These are phyloP conservation scores for Cladophialophora chaetospira DNA, from an alignment of 2,329 filamentous ascomycete genomes.

Conservation along the genomic window DNA sequence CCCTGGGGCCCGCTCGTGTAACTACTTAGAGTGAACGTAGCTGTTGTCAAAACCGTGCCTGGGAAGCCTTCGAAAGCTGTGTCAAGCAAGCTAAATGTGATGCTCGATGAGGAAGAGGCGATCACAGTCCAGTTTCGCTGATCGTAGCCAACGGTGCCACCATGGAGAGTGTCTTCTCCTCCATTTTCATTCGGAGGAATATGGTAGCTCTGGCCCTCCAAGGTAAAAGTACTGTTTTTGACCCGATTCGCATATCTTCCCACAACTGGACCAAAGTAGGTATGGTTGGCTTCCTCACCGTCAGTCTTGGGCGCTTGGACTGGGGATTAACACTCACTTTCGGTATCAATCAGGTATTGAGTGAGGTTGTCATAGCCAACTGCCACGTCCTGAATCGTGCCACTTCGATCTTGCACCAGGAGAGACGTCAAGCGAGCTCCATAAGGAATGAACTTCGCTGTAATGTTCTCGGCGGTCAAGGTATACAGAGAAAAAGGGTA, in stretches of 20 bases:
- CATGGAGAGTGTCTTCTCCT: conserved; percentile 56
- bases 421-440: conserved; percentile 51
- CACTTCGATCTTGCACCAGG: conserved; percentile 54
- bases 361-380: conserved; percentile 54
- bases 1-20: conserved; percentile 43
- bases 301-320: not conserved
- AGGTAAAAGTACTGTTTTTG: conserved; percentile 58
- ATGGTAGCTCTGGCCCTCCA: conserved; percentile 51
- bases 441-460: conserved; percentile 51
- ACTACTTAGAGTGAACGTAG: conserved; percentile 48
- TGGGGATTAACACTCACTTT: conserved; percentile 32
- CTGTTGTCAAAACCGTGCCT: conserved; percentile 50
- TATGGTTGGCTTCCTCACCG: conserved; percentile 37
- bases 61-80: conserved; percentile 48
- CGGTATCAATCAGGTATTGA: conserved; percentile 48
- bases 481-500: conserved; percentile 47
- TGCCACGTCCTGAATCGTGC: conserved; percentile 51
- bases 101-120: conserved; percentile 42
- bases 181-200: conserved; percentile 55
- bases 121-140: conserved; percentile 53
- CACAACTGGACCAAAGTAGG: conserved; percentile 51
- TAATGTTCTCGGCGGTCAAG: conserved; percentile 51
- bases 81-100: conserved; percentile 52
- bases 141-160: conserved; percentile 51
- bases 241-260: conserved; percentile 59